Base-by-base conservation (phyloP, 306 rosid species). In the Datisca glomerata region DNA sequence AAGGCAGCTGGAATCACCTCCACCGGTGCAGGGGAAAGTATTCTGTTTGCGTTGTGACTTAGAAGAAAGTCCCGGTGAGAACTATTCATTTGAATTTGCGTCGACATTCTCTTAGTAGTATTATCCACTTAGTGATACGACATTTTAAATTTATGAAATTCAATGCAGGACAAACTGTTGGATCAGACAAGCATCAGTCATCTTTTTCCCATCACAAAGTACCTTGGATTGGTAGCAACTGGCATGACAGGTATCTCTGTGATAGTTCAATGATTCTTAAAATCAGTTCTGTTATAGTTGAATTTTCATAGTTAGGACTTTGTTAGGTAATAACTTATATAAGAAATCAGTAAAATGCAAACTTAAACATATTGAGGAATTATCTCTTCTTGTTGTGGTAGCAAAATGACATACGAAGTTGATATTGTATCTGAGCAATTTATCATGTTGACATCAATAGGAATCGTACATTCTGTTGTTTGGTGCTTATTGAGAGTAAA, bases 21-120 rank as follows among this genome's bases (percentile, higher is more conserved):
- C 0, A 89, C 84, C 28, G 98, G 86, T 25, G 98, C 15, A 69
- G 87, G 15, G 98, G 98, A 56, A 89, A 73, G 60, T 86, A 89
- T 70, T 89, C 95, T 0, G 60, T 89, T 24, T 89, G 98, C 62
- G 98, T 89, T 4, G 98, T 89, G 65, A 89, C 98, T 41, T 95
- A 89, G 73, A 89, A 89, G 57, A 89, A 89, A 68, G 98, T 89
- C 56, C 95, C 98, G 53, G 98, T 89, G 65, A 72, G 98, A 70
- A 51, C 39, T 40, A 9, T 21, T 55, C 45, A 40, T 38, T 41
- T 22, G n/a, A 24, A 40, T 8, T 46, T 36, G 44, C 35, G 23
- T 14, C 33, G 11, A 6, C 7, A 6, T 28, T 2, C 10, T 28
- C 33, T 28, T 28, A 6, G 7, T 28, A 29, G 12, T n/a, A 9